phyloP scores from a whole-genome alignment of 1,284 basidiomycete genomes.

The Puccinia horiana region DNA sequence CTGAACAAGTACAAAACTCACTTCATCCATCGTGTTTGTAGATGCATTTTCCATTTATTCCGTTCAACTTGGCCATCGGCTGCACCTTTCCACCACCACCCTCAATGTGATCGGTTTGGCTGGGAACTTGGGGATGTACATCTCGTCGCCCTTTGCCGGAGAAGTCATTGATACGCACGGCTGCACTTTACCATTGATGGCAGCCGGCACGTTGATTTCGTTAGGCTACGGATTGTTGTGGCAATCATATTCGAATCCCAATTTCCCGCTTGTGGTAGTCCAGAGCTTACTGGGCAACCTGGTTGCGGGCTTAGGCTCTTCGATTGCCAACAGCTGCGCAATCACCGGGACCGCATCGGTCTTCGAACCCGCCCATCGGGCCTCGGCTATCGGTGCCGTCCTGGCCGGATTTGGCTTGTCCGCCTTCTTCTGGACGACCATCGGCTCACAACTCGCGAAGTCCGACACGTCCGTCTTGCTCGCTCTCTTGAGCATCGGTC shows the following conservation, averaged over 20 bases:
- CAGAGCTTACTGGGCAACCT: slow-evolving; percentile 9
- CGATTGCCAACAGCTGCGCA: slow-evolving; percentile 34
- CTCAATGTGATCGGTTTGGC: slow-evolving; percentile 34
- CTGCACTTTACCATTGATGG: background rate
- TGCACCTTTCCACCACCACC: slow-evolving; percentile 28
- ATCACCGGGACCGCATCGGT: slow-evolving; percentile 18
- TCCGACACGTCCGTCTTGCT: slow-evolving; percentile 24
- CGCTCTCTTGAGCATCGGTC: slow-evolving; percentile 20
- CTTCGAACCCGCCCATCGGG: slow-evolving; percentile 22
- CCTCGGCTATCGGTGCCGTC: slow-evolving; percentile 25
- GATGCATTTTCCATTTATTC: slow-evolving; percentile 47
- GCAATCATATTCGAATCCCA: background rate
- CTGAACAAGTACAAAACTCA: background rate
- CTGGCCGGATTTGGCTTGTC: slow-evolving; percentile 42
- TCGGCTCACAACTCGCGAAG: background rate
- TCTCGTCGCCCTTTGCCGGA: slow-evolving; percentile 31
- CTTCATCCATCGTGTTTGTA: background rate
- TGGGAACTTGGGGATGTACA: slow-evolving; percentile 45
- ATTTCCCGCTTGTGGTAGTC: background rate
- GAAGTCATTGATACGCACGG: slow-evolving; percentile 10
- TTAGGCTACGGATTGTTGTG: slow-evolving; percentile 26
- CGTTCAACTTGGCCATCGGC: slow-evolving; percentile 34
- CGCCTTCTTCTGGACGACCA: slow-evolving; percentile 43
- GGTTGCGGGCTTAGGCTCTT: slow-evolving; percentile 43
- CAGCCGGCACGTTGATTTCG: background rate